A percentile compares a stretch with the other conserved stretches of the same genome.
Conservation (phyloP, 257 asterid species). For the Plectranthus barbatus region DNA sequence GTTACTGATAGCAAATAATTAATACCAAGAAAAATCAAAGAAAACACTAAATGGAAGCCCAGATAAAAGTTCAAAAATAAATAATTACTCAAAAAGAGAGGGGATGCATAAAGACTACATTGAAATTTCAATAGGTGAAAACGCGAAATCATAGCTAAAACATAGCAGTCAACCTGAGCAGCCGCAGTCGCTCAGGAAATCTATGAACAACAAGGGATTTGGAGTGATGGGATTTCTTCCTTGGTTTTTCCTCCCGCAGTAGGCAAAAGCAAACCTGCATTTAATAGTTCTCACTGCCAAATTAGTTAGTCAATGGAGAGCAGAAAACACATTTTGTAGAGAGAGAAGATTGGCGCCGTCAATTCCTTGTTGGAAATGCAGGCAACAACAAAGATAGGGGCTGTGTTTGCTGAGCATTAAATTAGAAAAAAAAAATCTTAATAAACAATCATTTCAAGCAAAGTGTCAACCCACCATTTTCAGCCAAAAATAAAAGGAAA, state of each 20-base stretch:
- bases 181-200: neutral
- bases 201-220: neutral
- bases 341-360: conserved; percentile 4
- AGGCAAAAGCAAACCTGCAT: conserved; percentile 11
- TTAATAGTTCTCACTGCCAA: neutral
- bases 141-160: conserved; percentile 1
- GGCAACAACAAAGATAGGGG: conserved; percentile 15
- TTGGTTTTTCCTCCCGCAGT: neutral
- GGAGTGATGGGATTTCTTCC: neutral
- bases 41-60: neutral
- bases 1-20: neutral
- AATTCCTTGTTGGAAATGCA: neutral
- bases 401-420: conserved; percentile 13
- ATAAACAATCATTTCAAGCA: too few relatives aligned
- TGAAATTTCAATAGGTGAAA: neutral
- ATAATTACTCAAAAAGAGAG: neutral
- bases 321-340: conserved; percentile 5
- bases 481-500: neutral
- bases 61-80: neutral
- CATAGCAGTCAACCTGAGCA: conserved; percentile 15
- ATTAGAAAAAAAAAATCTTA: conserved; percentile 9
- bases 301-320: conserved; percentile 9
- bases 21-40: neutral
- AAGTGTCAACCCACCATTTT: conserved; percentile 8
- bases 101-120: neutral